phyloP scores from a whole-genome alignment of 179 eudicot species.

The Pouteria campechiana region DNA sequence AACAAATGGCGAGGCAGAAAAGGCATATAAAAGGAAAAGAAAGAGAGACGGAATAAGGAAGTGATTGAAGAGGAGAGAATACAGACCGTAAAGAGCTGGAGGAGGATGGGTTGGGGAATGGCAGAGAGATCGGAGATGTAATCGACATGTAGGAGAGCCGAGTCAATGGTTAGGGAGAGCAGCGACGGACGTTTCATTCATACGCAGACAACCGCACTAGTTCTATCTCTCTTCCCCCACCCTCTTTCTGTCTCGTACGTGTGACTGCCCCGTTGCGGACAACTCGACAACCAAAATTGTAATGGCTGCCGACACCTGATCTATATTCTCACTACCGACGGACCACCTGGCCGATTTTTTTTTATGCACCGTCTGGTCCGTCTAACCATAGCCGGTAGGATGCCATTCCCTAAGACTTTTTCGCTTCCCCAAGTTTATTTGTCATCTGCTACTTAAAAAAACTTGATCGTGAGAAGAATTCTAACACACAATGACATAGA shows the following conservation, averaged over 20 bases:
- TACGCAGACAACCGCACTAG: background rate
- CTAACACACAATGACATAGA: too few species aligned
- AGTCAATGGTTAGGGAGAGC: slow-evolving; percentile 60
- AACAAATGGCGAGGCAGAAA: background rate
- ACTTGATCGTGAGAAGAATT: too few species aligned
- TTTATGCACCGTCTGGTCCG: too few species aligned
- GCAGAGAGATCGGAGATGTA: slow-evolving; percentile 54
- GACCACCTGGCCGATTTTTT: too few species aligned
- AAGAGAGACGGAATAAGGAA: slow-evolving; percentile 1
- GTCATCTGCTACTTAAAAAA: too few species aligned
- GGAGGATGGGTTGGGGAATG: slow-evolving; percentile 64
- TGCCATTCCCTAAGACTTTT: too few species aligned
- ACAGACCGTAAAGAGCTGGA: slow-evolving; percentile 52
- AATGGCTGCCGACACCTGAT: too few species aligned
- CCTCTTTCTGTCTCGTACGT: slow-evolving; percentile 14
- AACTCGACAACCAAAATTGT: too few species aligned
- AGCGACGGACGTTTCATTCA: slow-evolving; percentile 60
- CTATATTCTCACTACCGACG: too few species aligned
- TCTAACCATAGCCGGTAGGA: too few species aligned
- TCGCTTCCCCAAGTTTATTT: too few species aligned
- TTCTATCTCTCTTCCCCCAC: slow-evolving; percentile 5
- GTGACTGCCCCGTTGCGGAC: too few species aligned
- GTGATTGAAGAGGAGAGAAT: background rate
- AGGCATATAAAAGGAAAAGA: background rate
- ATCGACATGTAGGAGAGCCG: slow-evolving; percentile 46